Conservation (phyloP, 2,329 filamentous ascomycete genomes). For the Xylariomycetidae sp. region DNA sequence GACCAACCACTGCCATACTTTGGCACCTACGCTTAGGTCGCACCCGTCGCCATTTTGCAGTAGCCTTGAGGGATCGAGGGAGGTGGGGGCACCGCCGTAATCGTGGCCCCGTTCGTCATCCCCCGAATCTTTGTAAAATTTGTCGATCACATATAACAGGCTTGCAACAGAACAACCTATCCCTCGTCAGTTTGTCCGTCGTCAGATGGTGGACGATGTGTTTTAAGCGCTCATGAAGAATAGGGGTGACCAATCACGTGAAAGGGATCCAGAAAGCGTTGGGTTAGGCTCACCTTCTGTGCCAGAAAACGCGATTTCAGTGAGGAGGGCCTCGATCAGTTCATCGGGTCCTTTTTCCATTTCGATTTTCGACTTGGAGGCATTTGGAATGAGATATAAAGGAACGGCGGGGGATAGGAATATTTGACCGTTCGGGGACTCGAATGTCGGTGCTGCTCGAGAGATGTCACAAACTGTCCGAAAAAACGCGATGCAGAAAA, state of each 20-base stretch:
- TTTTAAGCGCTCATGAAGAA: too few relatives aligned
- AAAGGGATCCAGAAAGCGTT: too few relatives aligned
- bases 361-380: constrained; percentile 11
- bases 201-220: background rate
- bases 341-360: constrained; percentile 39
- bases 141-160: background rate
- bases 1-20: constrained; percentile 38
- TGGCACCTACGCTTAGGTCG: constrained; percentile 32
- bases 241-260: too few relatives aligned
- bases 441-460: constrained; percentile 24
- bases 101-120: background rate
- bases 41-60: constrained; percentile 7
- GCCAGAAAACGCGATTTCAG: constrained; percentile 39
- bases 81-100: background rate
- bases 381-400: constrained; percentile 18
- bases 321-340: constrained; percentile 39
- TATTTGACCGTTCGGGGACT: constrained; percentile 20
- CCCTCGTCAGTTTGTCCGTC: constrained; percentile 1
- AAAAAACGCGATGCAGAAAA: too few relatives aligned
- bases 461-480: too few relatives aligned
- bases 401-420: constrained; percentile 8
- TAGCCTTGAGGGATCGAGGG: constrained; percentile 1
- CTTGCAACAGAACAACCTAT: background rate
- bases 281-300: constrained; percentile 34
- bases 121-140: too few relatives aligned